These are phyloP conservation scores for Naegleria lovaniensis DNA, from an alignment of 208 protist genomes.

Conservation along the genomic window DNA sequence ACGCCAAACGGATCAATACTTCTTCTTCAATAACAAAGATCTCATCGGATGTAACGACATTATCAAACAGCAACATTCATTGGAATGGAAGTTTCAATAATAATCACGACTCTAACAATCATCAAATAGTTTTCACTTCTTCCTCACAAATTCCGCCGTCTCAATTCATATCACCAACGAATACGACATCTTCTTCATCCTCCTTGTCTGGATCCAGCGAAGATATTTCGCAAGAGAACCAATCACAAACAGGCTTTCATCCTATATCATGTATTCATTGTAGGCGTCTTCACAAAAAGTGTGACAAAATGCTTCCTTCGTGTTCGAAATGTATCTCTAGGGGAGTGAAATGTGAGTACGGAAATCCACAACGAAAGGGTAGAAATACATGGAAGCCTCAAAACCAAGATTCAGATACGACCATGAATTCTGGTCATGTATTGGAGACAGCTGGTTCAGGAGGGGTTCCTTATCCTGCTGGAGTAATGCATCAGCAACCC, in stretches of 20 bases:
- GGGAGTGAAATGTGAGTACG: not conserved
- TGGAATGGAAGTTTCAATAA: no score
- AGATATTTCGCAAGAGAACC: no score
- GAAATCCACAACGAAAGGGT: not conserved
- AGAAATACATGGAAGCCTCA: not conserved
- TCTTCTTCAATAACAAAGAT: no score
- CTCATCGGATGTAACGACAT: no score
- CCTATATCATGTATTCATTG: not conserved
- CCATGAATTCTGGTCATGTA: not conserved
- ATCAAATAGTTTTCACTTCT: no score
- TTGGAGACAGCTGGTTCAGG: not conserved
- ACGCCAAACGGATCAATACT: no score
- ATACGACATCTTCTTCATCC: no score
- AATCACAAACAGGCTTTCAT: not conserved
- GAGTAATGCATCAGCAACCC: not conserved
- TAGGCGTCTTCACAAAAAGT: not conserved
- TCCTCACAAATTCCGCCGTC: no score
- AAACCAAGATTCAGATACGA: not conserved
- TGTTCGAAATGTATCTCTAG: not conserved
- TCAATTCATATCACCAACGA: no score
- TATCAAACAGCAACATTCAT: no score
- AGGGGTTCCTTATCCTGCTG: not conserved
- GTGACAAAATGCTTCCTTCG: not conserved
- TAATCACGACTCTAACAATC: no score
- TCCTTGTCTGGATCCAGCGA: no score